Base-by-base conservation (phyloP, 352 stramenopile genomes). In the Globisporangium paroecandrum region DNA sequence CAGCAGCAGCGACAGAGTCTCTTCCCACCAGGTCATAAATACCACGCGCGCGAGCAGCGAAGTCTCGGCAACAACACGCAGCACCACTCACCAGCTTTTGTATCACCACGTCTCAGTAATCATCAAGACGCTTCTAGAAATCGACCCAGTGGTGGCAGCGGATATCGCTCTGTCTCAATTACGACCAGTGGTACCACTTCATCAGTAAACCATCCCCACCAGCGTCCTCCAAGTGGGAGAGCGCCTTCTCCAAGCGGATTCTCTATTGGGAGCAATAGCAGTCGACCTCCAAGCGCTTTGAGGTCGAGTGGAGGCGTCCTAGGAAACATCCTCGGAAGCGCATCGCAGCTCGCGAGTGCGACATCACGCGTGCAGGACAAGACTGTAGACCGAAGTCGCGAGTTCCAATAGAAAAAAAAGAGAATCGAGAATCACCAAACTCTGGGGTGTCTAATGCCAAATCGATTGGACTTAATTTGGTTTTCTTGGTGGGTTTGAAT, bases 361-460 rank as follows among this genome's bases (percentile, higher is more conserved):
- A 93, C 87, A 12, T 87, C 81, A 7, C 81, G 82, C 8, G 78
- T 90, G 34, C 75, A 84, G 1, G 75, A 91, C 63, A 89, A 87
- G 60, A 60, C 76, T 0, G 77, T 69, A 18, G 68, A 74, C 1
- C 78, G 74, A 15, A 81, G 65, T 15, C 78, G 75, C 29, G 75
- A 87, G 62, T 85, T 86, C 60, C 46, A 71, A 22, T 65, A 58
- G 46, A 32, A 15, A 41, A 22, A 27, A 15, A 6, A 25, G 9
- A 22, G 36, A 22, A n/a, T 8, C 4, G 41, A 8, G 3, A 51
- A 41, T 43, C 2, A 13, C 12, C 6, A 29, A 24, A 4, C 12
- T n/a, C 29, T 29, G 25, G 25, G 32, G 41, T 57, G 49, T 36
- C 15, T 29, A 64, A 59, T 10, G 24, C 54, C 32, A 59, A 41